phyloP scores from a whole-genome alignment of 2,329 filamentous ascomycete species.

The Colletotrichum simmondsii region DNA sequence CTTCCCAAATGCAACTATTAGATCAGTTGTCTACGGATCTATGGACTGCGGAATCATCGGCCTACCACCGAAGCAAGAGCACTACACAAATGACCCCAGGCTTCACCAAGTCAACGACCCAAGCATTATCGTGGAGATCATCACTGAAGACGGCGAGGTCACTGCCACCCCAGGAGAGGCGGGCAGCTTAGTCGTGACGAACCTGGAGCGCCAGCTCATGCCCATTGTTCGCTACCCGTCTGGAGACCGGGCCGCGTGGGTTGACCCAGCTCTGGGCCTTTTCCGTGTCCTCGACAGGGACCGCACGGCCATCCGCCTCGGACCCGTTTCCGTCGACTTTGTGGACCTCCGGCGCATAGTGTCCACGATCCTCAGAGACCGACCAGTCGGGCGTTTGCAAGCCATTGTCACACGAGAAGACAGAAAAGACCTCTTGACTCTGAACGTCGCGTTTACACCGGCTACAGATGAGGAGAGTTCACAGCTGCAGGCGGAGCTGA shows the following conservation, averaged over 20 bases:
- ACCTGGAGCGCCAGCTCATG: constrained; percentile 28
- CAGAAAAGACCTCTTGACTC: constrained; percentile 21
- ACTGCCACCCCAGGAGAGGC: background rate
- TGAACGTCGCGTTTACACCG: constrained; percentile 13
- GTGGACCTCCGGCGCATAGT: constrained; percentile 27
- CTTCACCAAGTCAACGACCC: constrained; percentile 29
- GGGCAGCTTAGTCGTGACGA: constrained; percentile 24
- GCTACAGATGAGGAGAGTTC: constrained; percentile 7
- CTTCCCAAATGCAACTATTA: constrained; percentile 18
- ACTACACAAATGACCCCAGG: constrained; percentile 15
- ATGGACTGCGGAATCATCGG: constrained; percentile 30
- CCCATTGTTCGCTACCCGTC: constrained; percentile 30
- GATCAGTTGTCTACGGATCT: constrained; percentile 26
- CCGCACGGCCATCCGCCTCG: constrained; percentile 28
- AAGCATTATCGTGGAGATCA: constrained; percentile 22
- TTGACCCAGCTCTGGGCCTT: constrained; percentile 19
- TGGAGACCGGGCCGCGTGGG: constrained; percentile 27
- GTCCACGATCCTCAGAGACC: constrained; percentile 4
- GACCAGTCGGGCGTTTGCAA: constrained; percentile 12
- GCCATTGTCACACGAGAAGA: constrained; percentile 18
- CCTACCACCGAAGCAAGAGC: constrained; percentile 15
- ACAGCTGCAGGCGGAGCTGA: constrained; percentile 7
- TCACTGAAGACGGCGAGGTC: constrained; percentile 19
- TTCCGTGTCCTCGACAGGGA: constrained; percentile 31
- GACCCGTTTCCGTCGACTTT: constrained; percentile 26